Evolutionary conservation across 2,329 filamentous ascomycete genomes (phyloP), one percentile per base, ranked within the genome.

Genomic region (Alternaria gansuensis): DNA sequence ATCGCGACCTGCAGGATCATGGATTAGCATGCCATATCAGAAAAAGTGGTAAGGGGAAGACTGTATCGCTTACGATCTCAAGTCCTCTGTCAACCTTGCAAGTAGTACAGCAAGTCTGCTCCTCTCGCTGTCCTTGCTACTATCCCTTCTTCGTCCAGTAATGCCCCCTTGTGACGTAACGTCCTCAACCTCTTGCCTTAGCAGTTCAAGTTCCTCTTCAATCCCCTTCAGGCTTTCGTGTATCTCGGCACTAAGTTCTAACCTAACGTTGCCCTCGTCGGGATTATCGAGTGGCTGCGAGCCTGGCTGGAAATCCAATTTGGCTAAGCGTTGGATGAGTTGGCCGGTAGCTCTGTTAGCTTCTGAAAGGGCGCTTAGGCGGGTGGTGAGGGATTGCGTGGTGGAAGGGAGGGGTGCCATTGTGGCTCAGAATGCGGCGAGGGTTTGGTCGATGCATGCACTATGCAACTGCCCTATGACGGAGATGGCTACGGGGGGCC

Each of bases 241-340:
- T 63, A 97, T 96, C 75, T 97, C 93, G 23, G 86, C 83, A 64
- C 87, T 87, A 33, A 97, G 85, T 78, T 97, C 93, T 21, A 88
- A 77, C 55, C 89, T 87, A 5, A 83, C 82, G 63, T 87, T 84
- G 81, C 88, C 79, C 83, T 90, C 82, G 85, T 90, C 58, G 85
- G 79, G 62, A 31, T 34, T 24, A 82, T 83, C 71, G 75, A 83
- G 79, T 10, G 75, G 87, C 82, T 82, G 88, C 79, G 79, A 90
- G 82, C 75, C 92, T 68, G 67, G 84, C 75, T 80, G 88, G 80
- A 79, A 88, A 77, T 73, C 88, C 72, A 89, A 82, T 74, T 82
- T 86, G 63, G 82, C 79, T 17, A 89, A 77, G 34, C 85, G 82
- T 53, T 82, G 79, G 53, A 89, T 84, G 34, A 88, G 82, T 44